Percentiles rank a stretch among this genome's conserved stretches.
phyloP scores from a whole-genome alignment of 1,139 yeast genomes.

The Pichia terricola region DNA sequence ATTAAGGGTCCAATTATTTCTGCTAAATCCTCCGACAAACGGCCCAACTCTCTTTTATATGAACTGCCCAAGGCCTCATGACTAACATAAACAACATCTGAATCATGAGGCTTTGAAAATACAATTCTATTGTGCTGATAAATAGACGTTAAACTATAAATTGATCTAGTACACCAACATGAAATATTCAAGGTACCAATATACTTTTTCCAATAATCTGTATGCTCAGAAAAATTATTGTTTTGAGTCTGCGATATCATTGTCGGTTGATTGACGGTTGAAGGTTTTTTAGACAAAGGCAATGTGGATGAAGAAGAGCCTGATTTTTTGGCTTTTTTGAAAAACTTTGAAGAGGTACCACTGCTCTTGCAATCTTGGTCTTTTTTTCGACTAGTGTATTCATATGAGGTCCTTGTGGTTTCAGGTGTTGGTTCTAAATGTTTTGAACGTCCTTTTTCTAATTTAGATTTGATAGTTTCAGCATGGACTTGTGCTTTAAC shows the following conservation, averaged over 20 bases:
- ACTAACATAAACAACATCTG: constrained; percentile 22
- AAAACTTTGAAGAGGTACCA: constrained; percentile 1
- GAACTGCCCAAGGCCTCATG: constrained; percentile 11
- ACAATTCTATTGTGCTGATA: constrained; percentile 34
- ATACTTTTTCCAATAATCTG: constrained; percentile 24
- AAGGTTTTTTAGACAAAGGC: neutral
- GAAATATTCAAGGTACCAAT: constrained; percentile 66
- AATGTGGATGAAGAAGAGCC: too few relatives aligned
- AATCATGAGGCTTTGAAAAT: constrained; percentile 21
- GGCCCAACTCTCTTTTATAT: constrained; percentile 52
- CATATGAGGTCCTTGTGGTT: constrained; percentile 1
- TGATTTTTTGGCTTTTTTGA: neutral
- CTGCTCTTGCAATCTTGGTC: neutral
- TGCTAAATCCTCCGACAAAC: constrained; percentile 67
- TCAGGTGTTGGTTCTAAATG: neutral
- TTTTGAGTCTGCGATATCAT: too few relatives aligned
- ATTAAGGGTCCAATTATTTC: constrained; percentile 58
- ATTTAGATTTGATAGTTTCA: neutral
- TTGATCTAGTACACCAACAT: constrained; percentile 82
- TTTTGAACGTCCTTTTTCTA: too few relatives aligned
- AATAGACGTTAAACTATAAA: constrained; percentile 36
- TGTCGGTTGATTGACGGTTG: neutral
- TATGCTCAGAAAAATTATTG: neutral
- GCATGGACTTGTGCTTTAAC: neutral
- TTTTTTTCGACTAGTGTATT: constrained; percentile 8